Evolutionary conservation across 352 stramenopile genomes (phyloP).

Genomic region (Thalassiosira exigua): DNA sequence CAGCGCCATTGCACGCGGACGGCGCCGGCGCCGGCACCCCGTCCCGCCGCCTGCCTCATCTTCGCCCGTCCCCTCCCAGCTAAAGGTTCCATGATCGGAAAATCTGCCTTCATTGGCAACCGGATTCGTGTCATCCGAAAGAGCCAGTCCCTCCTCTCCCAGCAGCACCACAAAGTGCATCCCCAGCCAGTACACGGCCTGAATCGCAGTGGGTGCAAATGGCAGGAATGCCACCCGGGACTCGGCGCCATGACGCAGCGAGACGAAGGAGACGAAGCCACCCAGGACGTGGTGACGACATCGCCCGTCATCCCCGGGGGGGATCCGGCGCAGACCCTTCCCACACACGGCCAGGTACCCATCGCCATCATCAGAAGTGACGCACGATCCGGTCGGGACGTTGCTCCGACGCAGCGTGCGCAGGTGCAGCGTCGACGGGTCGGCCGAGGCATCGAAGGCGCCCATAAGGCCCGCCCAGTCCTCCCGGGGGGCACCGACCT

Average conservation of each 20-base stretch:
- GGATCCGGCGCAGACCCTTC: conserved; percentile 40
- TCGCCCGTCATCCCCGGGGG: conserved; percentile 1
- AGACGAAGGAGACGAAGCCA: conserved; percentile 81
- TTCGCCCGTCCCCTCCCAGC: too few species aligned
- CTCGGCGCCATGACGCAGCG: conserved; percentile 65
- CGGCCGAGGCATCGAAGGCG: conserved; percentile 51
- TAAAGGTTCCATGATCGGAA: too few species aligned
- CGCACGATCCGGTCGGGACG: conserved; percentile 35
- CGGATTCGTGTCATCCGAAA: too few species aligned
- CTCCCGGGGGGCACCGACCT: background rate
- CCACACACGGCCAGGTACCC: conserved; percentile 54
- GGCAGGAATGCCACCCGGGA: conserved; percentile 73
- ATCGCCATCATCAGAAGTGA: conserved; percentile 53
- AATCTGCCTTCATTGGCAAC: too few species aligned
- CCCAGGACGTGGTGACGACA: conserved; percentile 32
- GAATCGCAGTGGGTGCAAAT: conserved; percentile 66
- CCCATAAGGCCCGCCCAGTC: background rate
- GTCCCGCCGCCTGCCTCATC: background rate
- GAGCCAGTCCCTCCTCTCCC: conserved; percentile 47
- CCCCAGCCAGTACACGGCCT: conserved; percentile 59
- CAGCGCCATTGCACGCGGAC: conserved; percentile 28
- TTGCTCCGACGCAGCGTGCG: conserved; percentile 52
- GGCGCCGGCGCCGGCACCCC: conserved; percentile 2
- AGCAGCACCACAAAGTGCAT: conserved; percentile 68
- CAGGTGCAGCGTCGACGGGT: conserved; percentile 31